A percentile compares a stretch with the other conserved stretches of the same genome.
These are phyloP conservation scores for Ogataea philodendri DNA, from an alignment of 805 yeast genomes.

Conservation along the genomic window DNA sequence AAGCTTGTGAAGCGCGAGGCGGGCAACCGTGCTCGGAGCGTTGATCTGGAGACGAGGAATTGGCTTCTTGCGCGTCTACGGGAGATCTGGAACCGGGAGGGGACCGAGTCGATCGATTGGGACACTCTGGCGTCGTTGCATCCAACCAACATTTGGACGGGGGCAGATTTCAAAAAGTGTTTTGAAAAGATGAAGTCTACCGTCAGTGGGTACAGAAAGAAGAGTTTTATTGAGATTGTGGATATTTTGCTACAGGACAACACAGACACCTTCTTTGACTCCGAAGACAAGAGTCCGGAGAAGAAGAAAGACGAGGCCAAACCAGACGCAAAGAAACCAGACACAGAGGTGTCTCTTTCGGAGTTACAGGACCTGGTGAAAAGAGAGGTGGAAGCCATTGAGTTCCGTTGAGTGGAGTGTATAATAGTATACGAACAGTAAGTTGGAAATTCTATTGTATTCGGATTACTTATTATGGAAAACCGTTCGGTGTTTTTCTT, in stretches of 20 bases:
- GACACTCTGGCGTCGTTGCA: conserved; percentile 48
- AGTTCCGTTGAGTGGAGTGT: conserved; percentile 16
- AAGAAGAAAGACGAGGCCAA: conserved; percentile 5
- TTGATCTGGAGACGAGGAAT: conserved; percentile 45
- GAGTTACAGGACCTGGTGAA: conserved; percentile 22
- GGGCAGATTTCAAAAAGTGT: conserved; percentile 57
- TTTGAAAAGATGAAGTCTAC: conserved; percentile 58
- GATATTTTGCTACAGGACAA: conserved; percentile 23
- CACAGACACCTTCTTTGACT: conserved; percentile 5
- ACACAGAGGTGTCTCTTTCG: conserved; percentile 16
- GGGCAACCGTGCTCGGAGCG: conserved; percentile 40
- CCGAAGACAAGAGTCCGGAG: background rate
- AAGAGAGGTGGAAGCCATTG: conserved; percentile 22
- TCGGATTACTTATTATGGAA: too few species aligned
- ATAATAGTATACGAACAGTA: too few species aligned
- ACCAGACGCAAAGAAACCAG: conserved; percentile 5
- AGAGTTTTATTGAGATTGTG: conserved; percentile 34
- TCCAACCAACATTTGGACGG: conserved; percentile 50
- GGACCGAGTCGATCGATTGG: conserved; percentile 49
- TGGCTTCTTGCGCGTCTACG: conserved; percentile 50
- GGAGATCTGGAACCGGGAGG: conserved; percentile 41
- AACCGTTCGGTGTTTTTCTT: conserved; percentile 1
- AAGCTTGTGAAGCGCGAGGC: conserved; percentile 67
- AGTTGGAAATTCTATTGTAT: too few species aligned
- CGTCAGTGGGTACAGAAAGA: conserved; percentile 47